phyloP scores from a whole-genome alignment of 2,329 filamentous ascomycete species.

The Ilyonectria sp. region DNA sequence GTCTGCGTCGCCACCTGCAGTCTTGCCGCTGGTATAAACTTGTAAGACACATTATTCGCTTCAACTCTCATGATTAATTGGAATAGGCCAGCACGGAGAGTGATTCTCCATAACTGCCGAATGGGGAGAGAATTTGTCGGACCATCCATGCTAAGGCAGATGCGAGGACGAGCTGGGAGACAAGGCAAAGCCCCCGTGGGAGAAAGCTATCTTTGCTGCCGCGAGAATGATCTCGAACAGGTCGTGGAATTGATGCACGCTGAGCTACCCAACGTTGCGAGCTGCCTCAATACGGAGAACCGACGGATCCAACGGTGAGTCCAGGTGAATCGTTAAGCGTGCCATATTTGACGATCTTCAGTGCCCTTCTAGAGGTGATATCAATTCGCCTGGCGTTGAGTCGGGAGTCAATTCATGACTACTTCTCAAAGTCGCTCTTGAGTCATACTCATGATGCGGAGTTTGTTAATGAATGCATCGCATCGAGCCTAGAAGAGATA shows the following conservation, averaged over 20 bases:
- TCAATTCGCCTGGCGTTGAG: constrained; percentile 78
- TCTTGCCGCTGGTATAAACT: constrained; percentile 86
- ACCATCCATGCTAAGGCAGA: constrained; percentile 84
- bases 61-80: constrained; percentile 27
- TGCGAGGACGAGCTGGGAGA: constrained; percentile 83
- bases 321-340: neutral
- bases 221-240: constrained; percentile 76
- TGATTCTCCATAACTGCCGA: constrained; percentile 81
- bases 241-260: constrained; percentile 81
- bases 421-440: constrained; percentile 77
- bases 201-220: constrained; percentile 84
- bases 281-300: constrained; percentile 78
- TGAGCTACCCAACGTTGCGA: constrained; percentile 78
- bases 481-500: constrained; percentile 73
- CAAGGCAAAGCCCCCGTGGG: constrained; percentile 85
- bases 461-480: constrained; percentile 67
- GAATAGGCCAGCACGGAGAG: constrained; percentile 73
- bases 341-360: constrained; percentile 49
- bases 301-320: constrained; percentile 75
- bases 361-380: constrained; percentile 80
- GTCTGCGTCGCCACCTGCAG: constrained; percentile 85
- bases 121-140: constrained; percentile 86
- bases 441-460: constrained; percentile 68
- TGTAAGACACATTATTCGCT: constrained; percentile 53
- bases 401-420: constrained; percentile 75